Percentiles rank a stretch among this genome's conserved stretches.
phyloP scores from a whole-genome alignment of 2,329 filamentous ascomycete species.

The Calonectria pseudoturangicola region DNA sequence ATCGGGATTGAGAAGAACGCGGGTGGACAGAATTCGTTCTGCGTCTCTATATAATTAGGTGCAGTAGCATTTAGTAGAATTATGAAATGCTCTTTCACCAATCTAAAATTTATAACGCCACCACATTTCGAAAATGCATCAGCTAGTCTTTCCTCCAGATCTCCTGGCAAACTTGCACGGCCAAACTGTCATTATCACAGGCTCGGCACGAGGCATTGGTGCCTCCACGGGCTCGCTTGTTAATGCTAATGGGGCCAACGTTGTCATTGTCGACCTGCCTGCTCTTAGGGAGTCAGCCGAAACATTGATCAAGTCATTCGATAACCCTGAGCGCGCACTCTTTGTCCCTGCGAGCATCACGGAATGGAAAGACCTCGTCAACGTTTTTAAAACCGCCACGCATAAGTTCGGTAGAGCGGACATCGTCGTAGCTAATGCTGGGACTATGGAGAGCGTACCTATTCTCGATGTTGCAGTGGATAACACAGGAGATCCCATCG shows the following conservation, averaged over 20 bases:
- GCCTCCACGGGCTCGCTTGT: constrained; percentile 24
- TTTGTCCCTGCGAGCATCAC: constrained; percentile 12
- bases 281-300: neutral
- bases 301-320: neutral
- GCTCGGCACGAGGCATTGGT: constrained; percentile 38
- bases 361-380: neutral
- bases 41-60: too few species aligned
- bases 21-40: too few species aligned
- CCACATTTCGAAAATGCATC: neutral
- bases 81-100: too few species aligned
- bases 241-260: constrained; percentile 31
- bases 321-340: neutral
- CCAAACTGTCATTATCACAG: constrained; percentile 38
- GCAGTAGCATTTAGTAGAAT: too few species aligned
- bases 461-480: constrained; percentile 22
- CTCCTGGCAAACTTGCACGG: neutral
- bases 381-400: neutral
- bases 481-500: neutral
- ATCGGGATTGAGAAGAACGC: too few species aligned
- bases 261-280: constrained; percentile 11
- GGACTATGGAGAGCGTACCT: neutral
- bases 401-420: constrained; percentile 12
- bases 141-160: neutral
- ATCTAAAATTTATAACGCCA: neutral
- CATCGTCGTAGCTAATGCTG: constrained; percentile 17